Evolutionary conservation across 2,329 filamentous ascomycete species (phyloP), one percentile per base, ranked within the genome.

Genomic region (Periconia sp.): DNA sequence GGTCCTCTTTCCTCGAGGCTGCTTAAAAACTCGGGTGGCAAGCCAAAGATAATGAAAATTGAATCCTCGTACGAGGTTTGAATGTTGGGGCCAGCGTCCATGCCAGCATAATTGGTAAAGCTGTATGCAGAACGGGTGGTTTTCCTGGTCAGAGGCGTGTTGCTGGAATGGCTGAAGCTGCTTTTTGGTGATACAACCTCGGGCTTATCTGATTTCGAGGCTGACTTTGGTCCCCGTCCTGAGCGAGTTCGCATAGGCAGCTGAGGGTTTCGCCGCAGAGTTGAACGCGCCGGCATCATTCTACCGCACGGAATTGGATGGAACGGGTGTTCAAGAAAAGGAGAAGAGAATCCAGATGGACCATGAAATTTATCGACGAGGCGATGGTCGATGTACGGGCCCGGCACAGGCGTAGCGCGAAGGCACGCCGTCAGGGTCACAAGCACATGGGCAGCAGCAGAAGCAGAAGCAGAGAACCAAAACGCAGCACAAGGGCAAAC

Each of bases 71-170:
- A 70, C n/a, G 55, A 58, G 34, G 61, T 64, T 39, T 63, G 61
- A 16, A 69, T 52, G 24, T 61, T 56, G 16, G 51, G 48, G 18
- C 54, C 60, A 34, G 55, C 54, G 36, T 62, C 60, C 16, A 59
- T 46, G 24, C 51, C 46, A 13, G 54, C 53, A 34, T 65, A 62
- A 32, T 57, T 66, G 21, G 66, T 66, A 30, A 66, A 57, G 36
- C 62, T 65, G n/a, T 66, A 69, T 25, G 62, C 62, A 25, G 65
- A 65, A 13, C 68, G 62, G 28, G 68, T 69, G 1, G 62, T 59
- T 31, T 68, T 69, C 23, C 63, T 56, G n/a, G 62, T 57, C 24
- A 61, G 28, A 13, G 48, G 55, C 25, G 48, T 35, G 15, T 56
- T 57, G 50, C 54, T 65, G 45, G 56, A 43, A 38, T 57, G 59